Evolutionary conservation across 2,329 filamentous ascomycete genomes (phyloP).

Genomic region (Aureobasidium sp.): DNA sequence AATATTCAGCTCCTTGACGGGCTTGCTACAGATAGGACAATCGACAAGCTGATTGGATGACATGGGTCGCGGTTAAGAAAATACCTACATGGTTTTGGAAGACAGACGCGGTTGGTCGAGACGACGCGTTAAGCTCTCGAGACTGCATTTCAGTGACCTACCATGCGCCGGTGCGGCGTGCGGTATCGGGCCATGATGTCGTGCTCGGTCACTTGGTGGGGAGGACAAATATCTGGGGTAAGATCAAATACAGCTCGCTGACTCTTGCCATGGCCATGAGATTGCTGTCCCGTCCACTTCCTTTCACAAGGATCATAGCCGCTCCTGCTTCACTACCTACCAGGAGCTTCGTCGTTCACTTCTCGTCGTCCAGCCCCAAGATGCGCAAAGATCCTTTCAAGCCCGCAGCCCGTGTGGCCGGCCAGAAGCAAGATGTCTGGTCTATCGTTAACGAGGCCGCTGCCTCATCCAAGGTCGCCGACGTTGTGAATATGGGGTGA

Average conservation of each 20-base stretch:
- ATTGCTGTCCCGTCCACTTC: not conserved
- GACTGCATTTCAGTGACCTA: not conserved
- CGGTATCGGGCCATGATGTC: slow-evolving; percentile 9
- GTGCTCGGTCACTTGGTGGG: slow-evolving; percentile 1
- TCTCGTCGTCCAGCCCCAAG: not conserved
- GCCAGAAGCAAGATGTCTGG: slow-evolving; percentile 52
- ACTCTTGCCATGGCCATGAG: not conserved
- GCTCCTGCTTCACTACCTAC: not conserved
- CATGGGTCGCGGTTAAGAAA: not conserved
- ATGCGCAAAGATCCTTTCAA: slow-evolving; percentile 38
- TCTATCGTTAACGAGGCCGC: slow-evolving; percentile 62
- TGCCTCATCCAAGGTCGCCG: slow-evolving; percentile 53
- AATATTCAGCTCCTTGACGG: slow-evolving; percentile 65
- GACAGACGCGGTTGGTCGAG: not conserved
- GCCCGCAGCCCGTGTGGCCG: slow-evolving; percentile 47
- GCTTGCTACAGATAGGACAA: slow-evolving; percentile 74
- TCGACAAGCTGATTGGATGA: slow-evolving; percentile 46
- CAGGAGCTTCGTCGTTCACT: not conserved
- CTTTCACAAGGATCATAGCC: not conserved
- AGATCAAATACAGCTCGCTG: not conserved
- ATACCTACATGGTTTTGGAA: not conserved
- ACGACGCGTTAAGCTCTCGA: slow-evolving; percentile 2
- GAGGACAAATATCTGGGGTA: slow-evolving; percentile 2
- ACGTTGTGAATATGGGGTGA: slow-evolving; percentile 58
- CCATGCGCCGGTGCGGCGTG: not conserved